Percentiles rank a stretch among this genome's conserved stretches.
Conservation (phyloP, 2,329 filamentous ascomycete species). For the Herpotrichia juniperi region DNA sequence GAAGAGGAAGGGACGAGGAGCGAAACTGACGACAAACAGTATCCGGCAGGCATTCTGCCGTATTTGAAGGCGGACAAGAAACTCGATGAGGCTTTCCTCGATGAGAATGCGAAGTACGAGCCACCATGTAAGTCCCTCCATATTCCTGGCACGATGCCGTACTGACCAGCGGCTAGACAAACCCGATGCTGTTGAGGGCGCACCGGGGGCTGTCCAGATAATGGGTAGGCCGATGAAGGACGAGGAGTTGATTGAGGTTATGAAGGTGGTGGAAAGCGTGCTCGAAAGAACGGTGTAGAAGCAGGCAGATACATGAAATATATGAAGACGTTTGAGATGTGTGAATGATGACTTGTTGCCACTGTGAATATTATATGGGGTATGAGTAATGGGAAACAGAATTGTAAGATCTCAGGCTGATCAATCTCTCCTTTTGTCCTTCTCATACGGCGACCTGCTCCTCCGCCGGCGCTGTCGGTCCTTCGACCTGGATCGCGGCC, state of each 20-base stretch:
- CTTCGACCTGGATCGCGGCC: slow-evolving; percentile 25
- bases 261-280: slow-evolving; percentile 38
- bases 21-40: slow-evolving; percentile 38
- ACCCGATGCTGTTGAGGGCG: slow-evolving; percentile 48
- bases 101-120: slow-evolving; percentile 36
- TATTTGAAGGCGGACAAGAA: slow-evolving; percentile 51
- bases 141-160: too few relatives aligned
- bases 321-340: neutral
- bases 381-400: too few relatives aligned
- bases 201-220: slow-evolving; percentile 56
- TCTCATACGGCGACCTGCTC: slow-evolving; percentile 24
- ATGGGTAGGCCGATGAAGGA: slow-evolving; percentile 55
- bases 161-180: slow-evolving; percentile 42
- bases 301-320: neutral
- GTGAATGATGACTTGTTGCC: neutral
- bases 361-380: too few relatives aligned
- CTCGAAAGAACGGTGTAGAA: slow-evolving; percentile 2
- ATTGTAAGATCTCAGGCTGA: neutral
- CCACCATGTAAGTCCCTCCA: slow-evolving; percentile 39
- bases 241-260: slow-evolving; percentile 50
- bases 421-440: slow-evolving; percentile 16
- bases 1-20: neutral
- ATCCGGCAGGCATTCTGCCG: slow-evolving; percentile 58
- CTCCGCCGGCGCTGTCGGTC: slow-evolving; percentile 36
- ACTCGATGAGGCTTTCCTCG: slow-evolving; percentile 45